Conservation (phyloP, 1,139 yeast genomes). For the Yamadazyma dushanensis region DNA sequence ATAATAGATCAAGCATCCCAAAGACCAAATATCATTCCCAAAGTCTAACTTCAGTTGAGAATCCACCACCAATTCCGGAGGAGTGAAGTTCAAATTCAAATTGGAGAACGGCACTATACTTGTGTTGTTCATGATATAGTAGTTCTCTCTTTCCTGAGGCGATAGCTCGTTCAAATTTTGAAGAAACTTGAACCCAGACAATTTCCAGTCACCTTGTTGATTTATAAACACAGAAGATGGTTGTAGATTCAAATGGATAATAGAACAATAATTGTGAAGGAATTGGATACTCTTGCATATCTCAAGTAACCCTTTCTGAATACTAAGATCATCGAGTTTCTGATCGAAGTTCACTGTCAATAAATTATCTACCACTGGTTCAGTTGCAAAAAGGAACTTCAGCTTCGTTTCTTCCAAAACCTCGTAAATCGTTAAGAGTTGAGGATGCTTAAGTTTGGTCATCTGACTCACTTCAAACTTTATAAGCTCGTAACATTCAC, state of each 20-base stretch:
- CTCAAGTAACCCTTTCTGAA: conserved; percentile 86
- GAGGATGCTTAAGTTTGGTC: conserved; percentile 86
- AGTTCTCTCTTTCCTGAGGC: conserved; percentile 51
- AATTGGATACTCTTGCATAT: conserved; percentile 77
- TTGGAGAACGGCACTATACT: conserved; percentile 80
- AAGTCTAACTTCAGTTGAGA: conserved; percentile 47
- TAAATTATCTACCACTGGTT: conserved; percentile 65
- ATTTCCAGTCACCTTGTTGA: conserved; percentile 91
- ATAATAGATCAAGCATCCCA: conserved; percentile 73
- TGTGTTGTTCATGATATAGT: conserved; percentile 63
- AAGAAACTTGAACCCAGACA: conserved; percentile 72
- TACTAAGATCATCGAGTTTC: conserved; percentile 61
- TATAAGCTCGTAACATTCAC: conserved; percentile 42
- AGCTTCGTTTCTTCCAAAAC: conserved; percentile 85
- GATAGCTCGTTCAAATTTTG: conserved; percentile 53
- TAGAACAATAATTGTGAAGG: conserved; percentile 72
- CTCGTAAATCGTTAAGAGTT: conserved; percentile 76
- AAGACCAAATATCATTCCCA: conserved; percentile 80
- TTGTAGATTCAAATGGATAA: conserved; percentile 75
- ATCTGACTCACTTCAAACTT: conserved; percentile 61
- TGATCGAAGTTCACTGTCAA: conserved; percentile 43
- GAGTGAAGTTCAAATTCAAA: conserved; percentile 66
- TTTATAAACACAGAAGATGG: conserved; percentile 79
- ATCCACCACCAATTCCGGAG: conserved; percentile 33
- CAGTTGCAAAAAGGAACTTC: conserved; percentile 82